Base-by-base conservation (phyloP, 345 rosid genomes). In the Psidium guajava region DNA sequence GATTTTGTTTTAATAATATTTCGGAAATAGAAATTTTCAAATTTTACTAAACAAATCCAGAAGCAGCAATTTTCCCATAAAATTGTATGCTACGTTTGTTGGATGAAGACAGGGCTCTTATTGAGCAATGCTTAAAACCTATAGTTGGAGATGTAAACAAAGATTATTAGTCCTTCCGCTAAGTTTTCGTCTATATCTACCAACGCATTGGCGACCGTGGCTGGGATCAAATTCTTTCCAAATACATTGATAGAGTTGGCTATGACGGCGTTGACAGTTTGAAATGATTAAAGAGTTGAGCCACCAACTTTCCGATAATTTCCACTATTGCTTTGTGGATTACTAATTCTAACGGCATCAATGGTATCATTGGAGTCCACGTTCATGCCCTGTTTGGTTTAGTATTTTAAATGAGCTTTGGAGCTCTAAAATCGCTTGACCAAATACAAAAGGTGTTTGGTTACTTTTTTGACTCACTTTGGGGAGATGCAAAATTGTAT, bases 241-340 rank as follows among this genome's bases (percentile, higher is more conserved):
- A 28, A 27, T 61, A 1, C 21, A 14, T 61, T 15, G 40, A 61
- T 61, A 61, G 74, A 61, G 42, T 1, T 15, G 28, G 74, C 42
- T 27, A 61, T 3, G 0, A 15, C 8, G 21, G 1, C 2, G 2
- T 15, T 5, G 0, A 3, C 42, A 1, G 28, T 28, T 3, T 7
- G 8, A 28, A 61, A 28, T 61, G 21, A 5, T 28, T 5, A 61
- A 61, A 61, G 5, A 27, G 11, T 2, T 4, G 54, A 52, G 54
- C 54, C 18, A 2, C 18, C 20, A 5, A 52, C 14, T 1, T 61
- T 28, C 0, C 0, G 0, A 61, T 61, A 14, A 14, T 61, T 61
- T 3, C 2, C 1, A 4, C 5, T 28, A 0, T 0, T 7, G 11
- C 42, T 15, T 0, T 15, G 6, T 1, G 42, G 28, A 11, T 0